Conservation (phyloP, 495 filamentous ascomycete genomes). For the Tuber magnatum region DNA sequence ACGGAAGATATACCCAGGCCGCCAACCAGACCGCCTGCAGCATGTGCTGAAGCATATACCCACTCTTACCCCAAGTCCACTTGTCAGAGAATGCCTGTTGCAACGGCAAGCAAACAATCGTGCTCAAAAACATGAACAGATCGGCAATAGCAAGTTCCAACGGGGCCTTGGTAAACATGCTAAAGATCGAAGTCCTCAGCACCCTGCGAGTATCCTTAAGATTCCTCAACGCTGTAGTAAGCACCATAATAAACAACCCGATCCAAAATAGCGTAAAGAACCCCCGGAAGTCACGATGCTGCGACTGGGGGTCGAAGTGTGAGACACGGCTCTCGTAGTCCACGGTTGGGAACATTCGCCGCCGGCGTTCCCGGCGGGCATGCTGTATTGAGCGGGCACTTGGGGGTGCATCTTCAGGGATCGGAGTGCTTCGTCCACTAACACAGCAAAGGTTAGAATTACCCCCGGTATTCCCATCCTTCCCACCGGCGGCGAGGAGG, state of each 20-base stretch:
- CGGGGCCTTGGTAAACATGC: conserved; percentile 73
- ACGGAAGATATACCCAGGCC: conserved; percentile 82
- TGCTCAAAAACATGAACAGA: conserved; percentile 69
- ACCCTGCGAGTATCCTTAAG: conserved; percentile 89
- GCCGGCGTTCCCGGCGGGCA: conserved; percentile 69
- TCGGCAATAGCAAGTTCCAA: conserved; percentile 82
- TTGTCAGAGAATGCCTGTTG: conserved; percentile 59
- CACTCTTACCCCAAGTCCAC: conserved; percentile 66
- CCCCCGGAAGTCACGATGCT: conserved; percentile 88
- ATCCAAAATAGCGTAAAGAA: conserved; percentile 99
- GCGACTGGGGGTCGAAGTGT: conserved; percentile 87
- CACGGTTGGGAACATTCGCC: conserved; percentile 88
- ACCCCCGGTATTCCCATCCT: not conserved
- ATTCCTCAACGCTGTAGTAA: conserved; percentile 83
- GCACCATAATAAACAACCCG: conserved; percentile 88
- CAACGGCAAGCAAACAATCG: conserved; percentile 62
- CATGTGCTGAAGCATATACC: conserved; percentile 72
- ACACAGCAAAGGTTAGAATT: conserved; percentile 10
- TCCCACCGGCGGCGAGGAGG: not conserved
- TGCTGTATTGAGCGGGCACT: conserved; percentile 82
- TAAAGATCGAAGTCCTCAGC: conserved; percentile 76
- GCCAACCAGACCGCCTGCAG: conserved; percentile 72
- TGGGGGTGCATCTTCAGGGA: conserved; percentile 84
- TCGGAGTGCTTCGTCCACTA: conserved; percentile 81
- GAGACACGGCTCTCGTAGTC: conserved; percentile 89